Percentiles rank a stretch among this genome's conserved stretches.
These are phyloP conservation scores for Arctostaphylos glauca DNA, from an alignment of 148 eudicot genomes.

Conservation along the genomic window DNA sequence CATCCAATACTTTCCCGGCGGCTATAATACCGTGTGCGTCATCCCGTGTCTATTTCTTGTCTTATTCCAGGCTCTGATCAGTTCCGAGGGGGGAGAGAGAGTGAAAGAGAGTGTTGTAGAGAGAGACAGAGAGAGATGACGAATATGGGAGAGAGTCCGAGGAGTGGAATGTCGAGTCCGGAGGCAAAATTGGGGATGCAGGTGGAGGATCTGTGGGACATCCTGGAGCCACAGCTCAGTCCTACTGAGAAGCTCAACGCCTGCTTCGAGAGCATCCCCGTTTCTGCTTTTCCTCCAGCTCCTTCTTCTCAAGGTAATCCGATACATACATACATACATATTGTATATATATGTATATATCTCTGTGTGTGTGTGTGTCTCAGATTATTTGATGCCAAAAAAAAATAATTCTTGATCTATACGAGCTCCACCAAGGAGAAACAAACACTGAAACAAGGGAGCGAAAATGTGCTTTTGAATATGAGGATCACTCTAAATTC, in stretches of 20 bases:
- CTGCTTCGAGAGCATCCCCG: constrained; percentile 84
- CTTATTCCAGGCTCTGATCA: not conserved
- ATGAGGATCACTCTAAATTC: not conserved
- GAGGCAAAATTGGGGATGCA: constrained; percentile 74
- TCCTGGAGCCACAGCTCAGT: constrained; percentile 55
- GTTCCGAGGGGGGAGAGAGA: constrained; percentile 18
- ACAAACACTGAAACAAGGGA: not conserved
- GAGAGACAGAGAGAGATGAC: constrained; percentile 5
- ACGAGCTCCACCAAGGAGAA: not conserved
- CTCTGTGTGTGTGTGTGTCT: not conserved
- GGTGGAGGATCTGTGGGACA: constrained; percentile 92
- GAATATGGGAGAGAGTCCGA: constrained; percentile 21
- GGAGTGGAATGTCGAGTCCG: constrained; percentile 52
- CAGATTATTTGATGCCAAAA: no score
- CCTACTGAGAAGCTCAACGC: constrained; percentile 93
- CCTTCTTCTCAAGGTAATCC: constrained; percentile 55
- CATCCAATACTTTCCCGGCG: not conserved
- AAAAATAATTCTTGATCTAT: no score
- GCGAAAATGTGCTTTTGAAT: not conserved
- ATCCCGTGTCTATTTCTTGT: not conserved
- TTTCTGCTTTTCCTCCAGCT: constrained; percentile 72
- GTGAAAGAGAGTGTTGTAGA: constrained; percentile 3
- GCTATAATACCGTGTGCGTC: not conserved
- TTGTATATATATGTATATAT: not conserved
- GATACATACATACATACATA: not conserved